A percentile compares a stretch with the other conserved stretches of the same genome.
These are phyloP conservation scores for Chlamydomonas schloesseri DNA, from an alignment of 139 green algal genomes.

Conservation along the genomic window DNA sequence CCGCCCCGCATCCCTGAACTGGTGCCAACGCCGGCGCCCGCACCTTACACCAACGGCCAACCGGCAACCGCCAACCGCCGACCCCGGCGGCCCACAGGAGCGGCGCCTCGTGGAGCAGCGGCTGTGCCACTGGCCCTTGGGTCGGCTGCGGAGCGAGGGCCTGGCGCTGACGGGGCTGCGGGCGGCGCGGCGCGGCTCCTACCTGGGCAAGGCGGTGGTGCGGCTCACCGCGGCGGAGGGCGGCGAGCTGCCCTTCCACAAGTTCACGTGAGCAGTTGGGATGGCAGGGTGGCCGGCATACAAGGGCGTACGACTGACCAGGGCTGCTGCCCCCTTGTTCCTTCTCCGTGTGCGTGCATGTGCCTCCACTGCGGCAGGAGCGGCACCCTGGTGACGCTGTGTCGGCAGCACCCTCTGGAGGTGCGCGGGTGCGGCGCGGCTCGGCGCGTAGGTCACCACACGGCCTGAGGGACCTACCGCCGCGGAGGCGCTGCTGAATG, in stretches of 20 bases:
- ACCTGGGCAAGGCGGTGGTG: slow-evolving; percentile 42
- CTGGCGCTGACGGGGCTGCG: slow-evolving; percentile 28
- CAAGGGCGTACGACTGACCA: too few species aligned
- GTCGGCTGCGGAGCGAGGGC: slow-evolving; percentile 21
- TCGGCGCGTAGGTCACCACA: too few species aligned
- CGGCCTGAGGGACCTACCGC: too few species aligned
- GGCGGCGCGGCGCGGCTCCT: slow-evolving; percentile 15
- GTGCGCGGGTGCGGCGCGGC: too few species aligned
- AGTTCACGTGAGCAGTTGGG: slow-evolving; percentile 43
- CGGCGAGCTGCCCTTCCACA: slow-evolving; percentile 48
- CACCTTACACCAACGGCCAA: not conserved
- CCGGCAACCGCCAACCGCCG: not conserved
- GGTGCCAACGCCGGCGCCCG: too few species aligned
- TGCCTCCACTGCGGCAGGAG: too few species aligned
- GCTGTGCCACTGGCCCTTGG: slow-evolving; percentile 32
- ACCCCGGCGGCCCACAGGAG: too few species aligned
- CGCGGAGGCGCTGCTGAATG: too few species aligned
- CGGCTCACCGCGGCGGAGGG: slow-evolving; percentile 17
- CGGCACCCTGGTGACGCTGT: slow-evolving; percentile 51
- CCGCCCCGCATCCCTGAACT: too few species aligned
- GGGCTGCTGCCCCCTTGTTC: not conserved
- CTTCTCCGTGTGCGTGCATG: too few species aligned
- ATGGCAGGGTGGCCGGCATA: not conserved
- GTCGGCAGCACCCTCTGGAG: slow-evolving; percentile 29
- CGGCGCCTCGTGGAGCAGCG: slow-evolving; percentile 41